Conservation (phyloP, 257 asterid genomes). For the Prunella vulgaris region DNA sequence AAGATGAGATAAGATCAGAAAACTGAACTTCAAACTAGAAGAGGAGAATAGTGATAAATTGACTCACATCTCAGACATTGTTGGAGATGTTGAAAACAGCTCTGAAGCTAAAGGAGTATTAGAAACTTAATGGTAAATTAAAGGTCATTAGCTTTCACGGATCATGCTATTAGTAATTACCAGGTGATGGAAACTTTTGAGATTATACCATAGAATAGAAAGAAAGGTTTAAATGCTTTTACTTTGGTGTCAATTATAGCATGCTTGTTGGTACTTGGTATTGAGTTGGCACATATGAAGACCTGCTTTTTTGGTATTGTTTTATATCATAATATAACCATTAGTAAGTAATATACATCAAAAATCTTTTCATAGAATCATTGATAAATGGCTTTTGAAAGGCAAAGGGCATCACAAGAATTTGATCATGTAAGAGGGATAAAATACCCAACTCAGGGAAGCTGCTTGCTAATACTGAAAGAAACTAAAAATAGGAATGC, state of each 20-base stretch:
- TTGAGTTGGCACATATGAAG: not conserved
- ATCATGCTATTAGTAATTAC: not conserved
- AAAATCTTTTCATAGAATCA: not conserved
- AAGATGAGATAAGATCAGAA: constrained; percentile 14
- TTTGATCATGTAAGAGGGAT: not conserved
- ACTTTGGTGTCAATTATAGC: not conserved
- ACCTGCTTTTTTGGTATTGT: not conserved
- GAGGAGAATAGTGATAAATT: not conserved
- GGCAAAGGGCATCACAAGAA: not conserved
- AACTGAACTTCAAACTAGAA: not conserved
- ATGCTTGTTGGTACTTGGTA: not conserved
- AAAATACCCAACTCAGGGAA: not conserved
- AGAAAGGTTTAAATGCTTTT: not conserved
- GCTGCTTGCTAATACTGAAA: not conserved
- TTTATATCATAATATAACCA: not conserved
- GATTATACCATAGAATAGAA: not conserved
- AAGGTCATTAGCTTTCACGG: not conserved
- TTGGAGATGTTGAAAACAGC: not conserved
- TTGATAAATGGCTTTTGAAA: not conserved
- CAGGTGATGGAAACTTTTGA: not conserved
- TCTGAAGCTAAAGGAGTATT: not conserved
- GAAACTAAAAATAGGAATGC: not conserved
- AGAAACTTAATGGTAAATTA: not conserved
- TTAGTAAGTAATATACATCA: not conserved
- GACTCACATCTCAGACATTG: not conserved